These are phyloP conservation scores for Sporothrix globosa DNA, from an alignment of 2,329 filamentous ascomycete species.

Conservation along the genomic window DNA sequence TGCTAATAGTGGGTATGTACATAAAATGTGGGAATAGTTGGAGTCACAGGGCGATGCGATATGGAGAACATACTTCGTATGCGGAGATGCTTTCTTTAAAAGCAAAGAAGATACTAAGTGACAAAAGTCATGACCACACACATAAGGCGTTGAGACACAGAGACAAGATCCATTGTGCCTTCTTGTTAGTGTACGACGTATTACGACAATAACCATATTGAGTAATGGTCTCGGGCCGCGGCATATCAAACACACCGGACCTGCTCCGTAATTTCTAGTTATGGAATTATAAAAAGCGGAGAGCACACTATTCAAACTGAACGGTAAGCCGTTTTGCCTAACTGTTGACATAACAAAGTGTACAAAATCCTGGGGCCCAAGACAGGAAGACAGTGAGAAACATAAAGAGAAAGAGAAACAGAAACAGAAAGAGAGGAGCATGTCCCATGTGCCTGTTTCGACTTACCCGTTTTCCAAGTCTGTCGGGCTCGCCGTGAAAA, in stretches of 20 bases:
- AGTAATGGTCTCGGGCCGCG: background rate
- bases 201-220: no score
- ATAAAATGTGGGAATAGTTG: conserved; percentile 1
- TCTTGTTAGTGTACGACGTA: no score
- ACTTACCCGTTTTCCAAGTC: background rate
- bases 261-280: background rate
- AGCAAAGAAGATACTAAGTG: background rate
- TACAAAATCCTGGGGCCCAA: no score
- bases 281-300: background rate
- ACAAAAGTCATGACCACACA: background rate
- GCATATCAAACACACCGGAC: background rate
- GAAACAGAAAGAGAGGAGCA: background rate
- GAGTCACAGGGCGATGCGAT: background rate
- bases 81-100: background rate
- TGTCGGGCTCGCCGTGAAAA: conserved; percentile 4
- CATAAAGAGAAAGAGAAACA: background rate
- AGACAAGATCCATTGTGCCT: no score
- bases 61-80: background rate
- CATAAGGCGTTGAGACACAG: no score
- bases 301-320: no score
- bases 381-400: background rate
- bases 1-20: no score
- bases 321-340: no score
- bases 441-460: background rate
- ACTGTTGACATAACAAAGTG: no score